Evolutionary conservation across 2,329 filamentous ascomycete species (phyloP).

Genomic region (Aspergillus fumigatus): DNA sequence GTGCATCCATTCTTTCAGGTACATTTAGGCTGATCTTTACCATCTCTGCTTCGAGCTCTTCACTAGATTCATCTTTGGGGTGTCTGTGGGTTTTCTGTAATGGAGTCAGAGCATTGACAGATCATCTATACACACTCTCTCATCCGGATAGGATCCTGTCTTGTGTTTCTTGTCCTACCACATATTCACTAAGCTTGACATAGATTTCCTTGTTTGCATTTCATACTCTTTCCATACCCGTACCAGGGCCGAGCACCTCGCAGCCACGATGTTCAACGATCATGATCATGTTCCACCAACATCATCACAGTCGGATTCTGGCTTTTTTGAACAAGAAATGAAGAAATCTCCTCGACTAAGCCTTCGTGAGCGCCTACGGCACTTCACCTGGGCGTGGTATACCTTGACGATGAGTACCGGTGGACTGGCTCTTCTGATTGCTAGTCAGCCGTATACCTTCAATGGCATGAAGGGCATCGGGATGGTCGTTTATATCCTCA

Average conservation of each 20-base stretch:
- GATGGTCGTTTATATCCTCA: conserved; percentile 62
- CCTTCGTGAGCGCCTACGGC: conserved; percentile 30
- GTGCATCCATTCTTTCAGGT: background rate
- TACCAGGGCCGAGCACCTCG: background rate
- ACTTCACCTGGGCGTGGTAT: conserved; percentile 71
- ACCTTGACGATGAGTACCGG: conserved; percentile 72
- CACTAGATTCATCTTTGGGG: background rate
- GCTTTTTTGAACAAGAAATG: conserved; percentile 17
- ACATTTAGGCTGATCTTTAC: background rate
- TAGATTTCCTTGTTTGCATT: conserved; percentile 1
- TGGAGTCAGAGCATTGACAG: background rate
- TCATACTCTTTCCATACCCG: background rate
- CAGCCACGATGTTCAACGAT: conserved; percentile 3
- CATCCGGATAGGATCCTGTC: background rate
- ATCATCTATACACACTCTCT: background rate
- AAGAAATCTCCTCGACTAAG: conserved; percentile 17
- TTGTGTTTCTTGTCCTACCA: background rate
- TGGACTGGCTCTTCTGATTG: conserved; percentile 60
- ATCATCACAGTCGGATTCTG: conserved; percentile 19
- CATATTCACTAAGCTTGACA: background rate
- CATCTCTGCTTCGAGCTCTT: background rate
- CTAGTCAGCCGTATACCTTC: conserved; percentile 61
- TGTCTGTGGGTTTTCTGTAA: background rate
- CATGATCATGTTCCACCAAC: conserved; percentile 15
- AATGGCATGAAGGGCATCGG: conserved; percentile 60